Percentiles rank a stretch among this genome's conserved stretches.
These are phyloP conservation scores for Jatropha multifida DNA, from an alignment of 441 rosid species.

Conservation along the genomic window DNA sequence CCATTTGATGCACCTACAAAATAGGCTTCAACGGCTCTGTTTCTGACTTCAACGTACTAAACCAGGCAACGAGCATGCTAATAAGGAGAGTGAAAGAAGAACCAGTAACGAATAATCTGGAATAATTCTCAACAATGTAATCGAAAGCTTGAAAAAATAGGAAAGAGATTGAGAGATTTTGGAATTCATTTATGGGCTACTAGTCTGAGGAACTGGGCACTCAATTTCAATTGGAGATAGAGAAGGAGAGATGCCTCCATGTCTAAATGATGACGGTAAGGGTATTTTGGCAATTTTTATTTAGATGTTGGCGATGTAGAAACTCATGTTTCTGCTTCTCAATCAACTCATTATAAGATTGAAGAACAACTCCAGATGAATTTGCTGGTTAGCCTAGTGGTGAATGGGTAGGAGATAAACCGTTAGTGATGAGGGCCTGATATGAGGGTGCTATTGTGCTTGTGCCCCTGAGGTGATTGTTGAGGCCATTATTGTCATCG, in stretches of 20 bases:
- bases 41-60: constrained; percentile 61
- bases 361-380: too few species aligned
- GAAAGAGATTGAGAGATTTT: constrained; percentile 71
- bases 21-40: constrained; percentile 56
- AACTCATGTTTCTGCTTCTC: too few species aligned
- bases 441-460: too few species aligned
- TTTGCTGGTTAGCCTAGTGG: too few species aligned
- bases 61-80: constrained; percentile 88
- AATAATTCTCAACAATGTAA: constrained; percentile 51
- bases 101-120: constrained; percentile 61
- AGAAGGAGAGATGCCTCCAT: constrained; percentile 44
- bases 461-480: too few species aligned
- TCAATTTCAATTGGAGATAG: constrained; percentile 45
- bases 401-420: too few species aligned
- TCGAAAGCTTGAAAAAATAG: constrained; percentile 79
- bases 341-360: too few species aligned
- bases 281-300: too few species aligned
- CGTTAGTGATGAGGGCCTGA: too few species aligned
- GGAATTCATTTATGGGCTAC: constrained; percentile 81
- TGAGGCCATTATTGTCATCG: too few species aligned
- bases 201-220: constrained; percentile 87
- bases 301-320: too few species aligned
- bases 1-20: constrained; percentile 70
- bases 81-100: constrained; percentile 68
- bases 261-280: constrained; percentile 29